Percentiles rank a stretch among this genome's conserved stretches.
Conservation (phyloP, 164 flowering plant species). For the Vitis amurensis region DNA sequence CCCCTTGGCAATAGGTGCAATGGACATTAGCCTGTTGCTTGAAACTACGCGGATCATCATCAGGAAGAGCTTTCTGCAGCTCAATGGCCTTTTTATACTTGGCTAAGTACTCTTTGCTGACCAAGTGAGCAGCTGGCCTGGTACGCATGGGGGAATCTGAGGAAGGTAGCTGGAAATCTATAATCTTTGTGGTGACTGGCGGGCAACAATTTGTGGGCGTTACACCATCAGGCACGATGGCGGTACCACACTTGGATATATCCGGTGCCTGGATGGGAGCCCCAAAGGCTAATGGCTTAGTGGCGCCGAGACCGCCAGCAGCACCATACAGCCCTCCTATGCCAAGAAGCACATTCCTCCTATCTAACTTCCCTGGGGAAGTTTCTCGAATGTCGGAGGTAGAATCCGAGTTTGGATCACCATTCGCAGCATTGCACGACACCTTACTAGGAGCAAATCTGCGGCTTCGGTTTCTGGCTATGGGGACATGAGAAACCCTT, state of each 20-base stretch:
- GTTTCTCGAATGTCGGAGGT: not conserved
- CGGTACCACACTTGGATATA: constrained; percentile 27
- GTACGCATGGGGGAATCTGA: constrained; percentile 29
- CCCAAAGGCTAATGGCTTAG: constrained; percentile 22
- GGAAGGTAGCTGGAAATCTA: constrained; percentile 49
- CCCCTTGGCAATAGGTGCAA: constrained; percentile 66
- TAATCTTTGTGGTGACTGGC: constrained; percentile 32
- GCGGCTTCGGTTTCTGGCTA: not conserved
- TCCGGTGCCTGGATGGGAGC: constrained; percentile 35
- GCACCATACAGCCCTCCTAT: constrained; percentile 53
- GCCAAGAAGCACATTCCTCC: constrained; percentile 52
- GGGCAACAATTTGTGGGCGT: constrained; percentile 52
- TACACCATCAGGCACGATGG: constrained; percentile 29
- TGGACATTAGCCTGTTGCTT: constrained; percentile 66
- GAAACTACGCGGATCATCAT: constrained; percentile 58
- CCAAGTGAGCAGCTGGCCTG: constrained; percentile 60
- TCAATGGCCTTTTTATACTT: constrained; percentile 48
- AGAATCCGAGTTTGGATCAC: not conserved
- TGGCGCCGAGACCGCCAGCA: constrained; percentile 1
- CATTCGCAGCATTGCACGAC: not conserved
- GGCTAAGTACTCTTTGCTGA: constrained; percentile 36
- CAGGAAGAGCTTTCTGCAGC: constrained; percentile 52
- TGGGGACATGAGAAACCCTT: constrained; percentile 8
- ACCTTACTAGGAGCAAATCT: constrained; percentile 15
- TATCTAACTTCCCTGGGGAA: constrained; percentile 21